Conservation (phyloP, 2,329 filamentous ascomycete genomes). For the Aspergillus udagawae region DNA sequence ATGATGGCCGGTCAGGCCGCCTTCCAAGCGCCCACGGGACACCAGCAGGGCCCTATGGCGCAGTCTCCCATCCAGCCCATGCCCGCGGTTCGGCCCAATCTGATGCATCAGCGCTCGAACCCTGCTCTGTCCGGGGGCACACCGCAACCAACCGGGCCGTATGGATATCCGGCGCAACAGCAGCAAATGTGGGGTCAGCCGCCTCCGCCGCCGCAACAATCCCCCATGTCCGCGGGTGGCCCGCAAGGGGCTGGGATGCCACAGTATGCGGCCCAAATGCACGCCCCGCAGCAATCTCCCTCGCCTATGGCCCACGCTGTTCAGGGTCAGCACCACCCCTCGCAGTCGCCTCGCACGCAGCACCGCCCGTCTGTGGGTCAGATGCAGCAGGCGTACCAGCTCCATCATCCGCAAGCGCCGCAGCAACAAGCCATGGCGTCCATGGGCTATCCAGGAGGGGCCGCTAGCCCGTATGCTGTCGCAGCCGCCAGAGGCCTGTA, state of each 20-base stretch:
- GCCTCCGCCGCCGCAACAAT: constrained; percentile 60
- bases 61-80: constrained; percentile 71
- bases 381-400: constrained; percentile 35
- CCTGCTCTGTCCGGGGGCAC: constrained; percentile 50
- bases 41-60: constrained; percentile 41
- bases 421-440: constrained; percentile 33
- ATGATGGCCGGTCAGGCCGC: constrained; percentile 51
- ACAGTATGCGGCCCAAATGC: constrained; percentile 39
- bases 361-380: constrained; percentile 33
- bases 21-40: constrained; percentile 61
- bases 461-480: constrained; percentile 31
- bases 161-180: constrained; percentile 58
- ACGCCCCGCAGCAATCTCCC: constrained; percentile 34
- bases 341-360: constrained; percentile 43
- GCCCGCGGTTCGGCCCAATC: constrained; percentile 57
- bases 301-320: constrained; percentile 33
- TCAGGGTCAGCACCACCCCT: constrained; percentile 31
- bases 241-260: constrained; percentile 40
- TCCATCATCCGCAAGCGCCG: constrained; percentile 33
- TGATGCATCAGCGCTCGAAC: constrained; percentile 64
- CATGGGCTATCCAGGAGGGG: constrained; percentile 35
- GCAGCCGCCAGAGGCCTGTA: constrained; percentile 33
- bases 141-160: constrained; percentile 40
- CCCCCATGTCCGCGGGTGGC: constrained; percentile 43
- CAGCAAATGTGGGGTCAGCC: constrained; percentile 66